A percentile compares a stretch with the other conserved stretches of the same genome.
Evolutionary conservation across 2,329 filamentous ascomycete genomes (phyloP).

Genomic region (Trichophaea hybrida): DNA sequence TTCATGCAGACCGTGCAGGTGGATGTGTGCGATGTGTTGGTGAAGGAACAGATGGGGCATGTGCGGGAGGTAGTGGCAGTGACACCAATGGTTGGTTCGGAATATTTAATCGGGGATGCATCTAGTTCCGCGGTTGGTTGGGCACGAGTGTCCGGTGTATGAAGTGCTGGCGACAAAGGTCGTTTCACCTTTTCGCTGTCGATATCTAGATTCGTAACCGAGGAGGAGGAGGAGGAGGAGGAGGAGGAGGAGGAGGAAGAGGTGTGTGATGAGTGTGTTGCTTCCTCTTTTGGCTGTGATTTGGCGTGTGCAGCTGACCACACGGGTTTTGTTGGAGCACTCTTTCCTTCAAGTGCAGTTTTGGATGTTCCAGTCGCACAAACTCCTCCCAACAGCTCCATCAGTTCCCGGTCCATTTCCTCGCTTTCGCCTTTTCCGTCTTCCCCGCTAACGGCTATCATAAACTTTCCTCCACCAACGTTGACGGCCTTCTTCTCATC

Average conservation of each 20-base stretch:
- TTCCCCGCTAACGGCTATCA: constrained; percentile 63
- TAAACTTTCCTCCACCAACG: constrained; percentile 47
- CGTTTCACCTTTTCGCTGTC: neutral
- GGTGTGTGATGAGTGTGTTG: neutral
- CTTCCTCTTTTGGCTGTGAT: neutral
- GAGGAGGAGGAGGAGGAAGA: neutral
- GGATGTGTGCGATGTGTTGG: constrained; percentile 41
- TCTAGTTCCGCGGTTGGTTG: no score
- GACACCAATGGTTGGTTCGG: neutral
- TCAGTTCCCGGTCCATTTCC: constrained; percentile 43
- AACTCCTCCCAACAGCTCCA: constrained; percentile 43
- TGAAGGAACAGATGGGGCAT: constrained; percentile 55
- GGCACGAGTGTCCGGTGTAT: no score
- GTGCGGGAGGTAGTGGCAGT: neutral
- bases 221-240: neutral
- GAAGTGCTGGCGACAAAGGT: no score
- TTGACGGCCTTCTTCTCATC: constrained; percentile 45
- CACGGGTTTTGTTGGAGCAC: neutral
- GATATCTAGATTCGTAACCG: neutral
- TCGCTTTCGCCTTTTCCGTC: constrained; percentile 40
- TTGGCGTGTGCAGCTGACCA: neutral
- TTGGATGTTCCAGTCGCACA: constrained; percentile 1
- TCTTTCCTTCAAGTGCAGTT: no score
- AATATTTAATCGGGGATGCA: neutral
- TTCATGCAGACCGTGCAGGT: constrained; percentile 58